Evolutionary conservation across 225 moss, liverwort and hornwort genomes (phyloP), one percentile per base, ranked within the genome.

Genomic region (Neckera pumila): DNA sequence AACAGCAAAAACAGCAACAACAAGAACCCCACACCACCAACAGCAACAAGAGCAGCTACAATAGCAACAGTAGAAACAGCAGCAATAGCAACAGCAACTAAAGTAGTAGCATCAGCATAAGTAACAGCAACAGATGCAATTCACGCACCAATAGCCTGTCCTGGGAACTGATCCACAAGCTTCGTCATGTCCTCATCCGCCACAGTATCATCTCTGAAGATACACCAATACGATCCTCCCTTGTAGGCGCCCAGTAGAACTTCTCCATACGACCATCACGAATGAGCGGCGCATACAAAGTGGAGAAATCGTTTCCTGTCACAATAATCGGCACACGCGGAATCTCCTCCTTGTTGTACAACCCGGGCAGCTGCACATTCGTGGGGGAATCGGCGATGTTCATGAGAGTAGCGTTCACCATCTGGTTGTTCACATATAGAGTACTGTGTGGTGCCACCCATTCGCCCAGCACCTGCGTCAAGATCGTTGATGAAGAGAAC

Each of bases 261-360:
- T 98, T 97, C 95, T 98, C 98, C 97, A 98, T 98, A 33, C 98
- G 97, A 14, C 97, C 96, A 54, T 98, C 98, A 89, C 98, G 98
- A 62, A 98, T 98, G 25, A 97, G 93, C 6, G 98, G 98, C 0
- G 97, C 98, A 36, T 98, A 98, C 34, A 98, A 77, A 13, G 97
- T 98, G 60, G 97, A 97, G 94, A 98, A 98, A 78, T 98, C 96
- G 80, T 97, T 97, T 81, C 98, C 97, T 5, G 98, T 97, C 25
- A 95, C 95, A 62, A 97, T 93, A 84, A 98, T 91, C 22, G 98
- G 97, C 82, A 97, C 97, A 10, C 98, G 92, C 10, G 97, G 87
- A 28, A 95, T 98, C 12, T 79, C 79, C 61, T 98, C 98, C 92
- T 98, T 95, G 90, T 95, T 97, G 92, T 97, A 98, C 5, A 97